A percentile compares a stretch with the other conserved stretches of the same genome.
Conservation (phyloP, 83 land plant genomes). For the Larix sibirica region DNA sequence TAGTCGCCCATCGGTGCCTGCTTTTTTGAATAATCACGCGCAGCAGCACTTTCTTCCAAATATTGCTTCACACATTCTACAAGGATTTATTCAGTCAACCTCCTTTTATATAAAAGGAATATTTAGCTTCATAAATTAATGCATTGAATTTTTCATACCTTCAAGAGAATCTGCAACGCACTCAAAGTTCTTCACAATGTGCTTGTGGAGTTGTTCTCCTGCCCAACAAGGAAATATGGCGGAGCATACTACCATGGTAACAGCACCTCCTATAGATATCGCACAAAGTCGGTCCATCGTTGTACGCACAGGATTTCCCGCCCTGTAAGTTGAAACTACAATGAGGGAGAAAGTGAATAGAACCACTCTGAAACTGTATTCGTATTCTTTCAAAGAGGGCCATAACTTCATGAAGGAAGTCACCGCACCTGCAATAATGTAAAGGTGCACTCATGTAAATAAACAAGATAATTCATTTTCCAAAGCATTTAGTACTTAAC, state of each 20-base stretch:
- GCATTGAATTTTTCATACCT: constrained; percentile 24
- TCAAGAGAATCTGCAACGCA: constrained; percentile 52
- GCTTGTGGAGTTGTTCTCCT: constrained; percentile 50
- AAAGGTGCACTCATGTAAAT: constrained; percentile 14
- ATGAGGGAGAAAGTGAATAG: constrained; percentile 52
- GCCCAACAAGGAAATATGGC: constrained; percentile 61
- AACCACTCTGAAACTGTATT: constrained; percentile 56
- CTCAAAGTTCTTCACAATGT: constrained; percentile 42
- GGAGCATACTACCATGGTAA: constrained; percentile 52
- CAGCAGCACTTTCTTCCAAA: not conserved
- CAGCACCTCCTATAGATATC: constrained; percentile 53
- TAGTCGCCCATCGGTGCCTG: constrained; percentile 27
- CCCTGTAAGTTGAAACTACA: constrained; percentile 46
- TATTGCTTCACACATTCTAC: constrained; percentile 51
- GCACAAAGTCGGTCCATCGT: constrained; percentile 52
- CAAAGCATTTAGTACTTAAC: too few relatives aligned
- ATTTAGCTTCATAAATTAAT: not conserved
- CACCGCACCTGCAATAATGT: constrained; percentile 35
- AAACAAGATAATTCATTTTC: too few relatives aligned
- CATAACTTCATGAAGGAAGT: constrained; percentile 52
- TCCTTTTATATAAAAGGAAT: not conserved
- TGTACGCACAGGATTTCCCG: constrained; percentile 45
- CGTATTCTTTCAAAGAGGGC: constrained; percentile 53
- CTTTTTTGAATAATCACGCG: not conserved
- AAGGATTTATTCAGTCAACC: too few relatives aligned